Evolutionary conservation across 2,329 filamentous ascomycete species (phyloP).

Genomic region (Trichoderma arundinaceum): DNA sequence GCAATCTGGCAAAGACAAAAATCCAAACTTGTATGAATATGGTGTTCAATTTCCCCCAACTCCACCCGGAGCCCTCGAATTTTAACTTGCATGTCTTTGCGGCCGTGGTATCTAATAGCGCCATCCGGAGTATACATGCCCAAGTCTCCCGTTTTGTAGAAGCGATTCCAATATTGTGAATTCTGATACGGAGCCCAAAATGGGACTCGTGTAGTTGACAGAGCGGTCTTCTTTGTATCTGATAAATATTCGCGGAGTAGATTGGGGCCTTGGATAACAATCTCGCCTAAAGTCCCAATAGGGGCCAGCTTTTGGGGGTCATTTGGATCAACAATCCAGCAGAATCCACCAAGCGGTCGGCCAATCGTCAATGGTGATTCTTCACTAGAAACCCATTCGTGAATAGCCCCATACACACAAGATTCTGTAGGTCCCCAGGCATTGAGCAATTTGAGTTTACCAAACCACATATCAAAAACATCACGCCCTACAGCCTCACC

Average conservation of each 20-base stretch:
- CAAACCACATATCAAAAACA: constrained; percentile 18
- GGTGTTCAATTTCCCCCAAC: constrained; percentile 24
- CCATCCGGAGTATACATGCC: constrained; percentile 16
- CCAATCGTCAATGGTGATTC: constrained; percentile 23
- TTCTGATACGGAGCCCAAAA: constrained; percentile 9
- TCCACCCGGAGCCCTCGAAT: constrained; percentile 21
- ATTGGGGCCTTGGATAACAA: constrained; percentile 27
- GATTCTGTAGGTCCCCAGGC: constrained; percentile 24
- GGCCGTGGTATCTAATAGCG: constrained; percentile 2
- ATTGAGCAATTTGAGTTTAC: constrained; percentile 12
- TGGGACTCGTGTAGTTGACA: constrained; percentile 10
- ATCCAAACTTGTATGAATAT: constrained; percentile 11
- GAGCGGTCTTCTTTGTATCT: constrained; percentile 12
- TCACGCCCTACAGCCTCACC: constrained; percentile 20
- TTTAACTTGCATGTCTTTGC: constrained; percentile 18
- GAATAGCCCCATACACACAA: constrained; percentile 25
- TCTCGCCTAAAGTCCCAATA: constrained; percentile 23
- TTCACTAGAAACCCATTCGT: not conserved
- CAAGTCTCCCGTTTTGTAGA: constrained; percentile 28
- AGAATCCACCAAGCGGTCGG: constrained; percentile 15
- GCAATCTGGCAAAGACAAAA: constrained; percentile 22
- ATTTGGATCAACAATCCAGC: constrained; percentile 30
- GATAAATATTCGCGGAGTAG: constrained; percentile 21
- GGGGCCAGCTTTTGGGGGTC: constrained; percentile 14
- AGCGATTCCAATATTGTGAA: constrained; percentile 3